Conservation (phyloP, 257 asterid species). For the Anisodus acutangulus region DNA sequence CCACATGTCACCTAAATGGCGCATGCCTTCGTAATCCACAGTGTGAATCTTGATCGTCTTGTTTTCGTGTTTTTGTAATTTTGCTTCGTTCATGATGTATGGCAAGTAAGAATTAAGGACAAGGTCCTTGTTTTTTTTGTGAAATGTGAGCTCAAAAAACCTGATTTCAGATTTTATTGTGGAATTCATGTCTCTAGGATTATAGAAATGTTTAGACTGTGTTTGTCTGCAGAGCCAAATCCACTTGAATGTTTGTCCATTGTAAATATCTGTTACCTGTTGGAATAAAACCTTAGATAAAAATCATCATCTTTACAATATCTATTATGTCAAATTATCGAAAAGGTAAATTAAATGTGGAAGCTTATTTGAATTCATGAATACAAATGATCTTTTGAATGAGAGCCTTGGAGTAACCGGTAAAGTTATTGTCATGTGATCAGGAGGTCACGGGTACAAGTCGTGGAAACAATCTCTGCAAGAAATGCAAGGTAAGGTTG, state of each 20-base stretch:
- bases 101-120: conserved; percentile 36
- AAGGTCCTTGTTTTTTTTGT: conserved; percentile 30
- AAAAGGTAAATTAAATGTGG: background rate
- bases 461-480: no score
- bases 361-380: no score
- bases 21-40: background rate
- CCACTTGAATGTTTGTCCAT: background rate
- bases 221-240: conserved; percentile 17
- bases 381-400: background rate
- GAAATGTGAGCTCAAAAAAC: conserved; percentile 33
- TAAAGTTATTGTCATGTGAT: no score
- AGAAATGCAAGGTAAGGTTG: no score
- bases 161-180: conserved; percentile 25
- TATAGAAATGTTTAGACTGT: background rate
- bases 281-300: background rate
- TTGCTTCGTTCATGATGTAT: conserved; percentile 32
- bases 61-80: conserved; percentile 29
- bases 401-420: no score
- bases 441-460: no score
- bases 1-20: background rate
- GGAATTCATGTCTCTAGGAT: background rate
- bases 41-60: conserved; percentile 34
- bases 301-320: background rate
- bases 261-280: conserved; percentile 9
- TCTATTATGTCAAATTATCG: background rate